Conservation (phyloP, 768 basidiomycete genomes). For the Daedalea quercina region DNA sequence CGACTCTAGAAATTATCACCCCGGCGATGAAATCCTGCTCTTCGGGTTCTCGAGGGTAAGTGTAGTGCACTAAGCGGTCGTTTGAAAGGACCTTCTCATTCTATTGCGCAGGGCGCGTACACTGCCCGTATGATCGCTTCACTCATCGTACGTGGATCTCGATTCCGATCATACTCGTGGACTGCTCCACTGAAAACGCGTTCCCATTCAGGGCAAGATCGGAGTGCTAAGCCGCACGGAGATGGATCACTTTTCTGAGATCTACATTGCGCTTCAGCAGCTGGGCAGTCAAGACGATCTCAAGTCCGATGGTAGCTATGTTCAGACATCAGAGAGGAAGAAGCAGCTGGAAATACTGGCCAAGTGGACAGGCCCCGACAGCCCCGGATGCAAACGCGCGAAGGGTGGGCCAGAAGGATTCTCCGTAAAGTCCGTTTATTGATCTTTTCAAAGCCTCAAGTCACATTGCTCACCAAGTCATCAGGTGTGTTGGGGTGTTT, state of each 20-base stretch:
- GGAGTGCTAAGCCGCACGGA: slow-evolving; percentile 62
- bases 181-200: background rate
- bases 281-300: slow-evolving; percentile 41
- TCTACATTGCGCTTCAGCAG: slow-evolving; percentile 57
- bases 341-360: no score
- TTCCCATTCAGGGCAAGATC: slow-evolving; percentile 48
- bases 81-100: background rate
- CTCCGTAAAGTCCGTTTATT: slow-evolving; percentile 48
- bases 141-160: slow-evolving; percentile 42
- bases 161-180: background rate
- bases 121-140: slow-evolving; percentile 69
- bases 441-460: background rate
- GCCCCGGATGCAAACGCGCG: slow-evolving; percentile 49
- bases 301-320: slow-evolving; percentile 34
- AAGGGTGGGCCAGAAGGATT: slow-evolving; percentile 41
- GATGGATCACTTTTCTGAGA: slow-evolving; percentile 65
- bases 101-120: slow-evolving; percentile 55
- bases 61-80: no score
- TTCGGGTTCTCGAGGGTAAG: slow-evolving; percentile 73
- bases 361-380: slow-evolving; percentile 47
- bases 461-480: background rate
- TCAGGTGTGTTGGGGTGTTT: slow-evolving; percentile 65
- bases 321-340: no score
- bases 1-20: slow-evolving; percentile 69
- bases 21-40: slow-evolving; percentile 73